These are phyloP conservation scores for Botrytis paeoniae DNA, from an alignment of 2,329 filamentous ascomycete species.

Conservation along the genomic window DNA sequence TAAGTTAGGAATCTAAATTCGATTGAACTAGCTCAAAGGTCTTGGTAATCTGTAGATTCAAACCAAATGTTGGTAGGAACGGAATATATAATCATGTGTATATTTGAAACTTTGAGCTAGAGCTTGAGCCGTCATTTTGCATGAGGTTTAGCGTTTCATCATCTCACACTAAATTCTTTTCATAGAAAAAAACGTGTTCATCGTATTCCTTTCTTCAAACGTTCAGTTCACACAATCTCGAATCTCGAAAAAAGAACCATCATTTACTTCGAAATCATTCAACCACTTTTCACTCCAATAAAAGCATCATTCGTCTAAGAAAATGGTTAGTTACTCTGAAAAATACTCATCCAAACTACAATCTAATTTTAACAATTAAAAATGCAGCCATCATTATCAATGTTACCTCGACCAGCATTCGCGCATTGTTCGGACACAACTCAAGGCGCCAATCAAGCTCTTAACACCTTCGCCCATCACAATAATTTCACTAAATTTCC, in stretches of 20 bases:
- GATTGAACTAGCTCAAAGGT: background rate
- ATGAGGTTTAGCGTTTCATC: background rate
- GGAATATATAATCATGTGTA: background rate
- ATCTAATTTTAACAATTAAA: background rate
- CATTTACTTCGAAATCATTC: background rate
- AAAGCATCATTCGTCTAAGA: background rate
- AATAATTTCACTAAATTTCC: background rate
- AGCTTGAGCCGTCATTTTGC: background rate
- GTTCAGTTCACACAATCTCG: background rate
- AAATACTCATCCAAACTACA: background rate
- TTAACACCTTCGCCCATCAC: background rate
- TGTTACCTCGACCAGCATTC: background rate
- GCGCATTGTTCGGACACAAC: background rate
- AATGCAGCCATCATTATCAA: background rate
- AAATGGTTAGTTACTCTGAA: background rate
- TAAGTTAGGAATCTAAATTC: background rate
- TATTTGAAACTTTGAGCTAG: background rate
- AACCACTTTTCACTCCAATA: background rate
- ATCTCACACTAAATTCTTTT: background rate
- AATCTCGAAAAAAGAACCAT: background rate
- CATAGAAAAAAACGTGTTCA: background rate
- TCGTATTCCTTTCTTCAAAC: background rate
- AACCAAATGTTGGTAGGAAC: background rate
- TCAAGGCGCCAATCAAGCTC: background rate
- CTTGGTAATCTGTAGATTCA: background rate